Evolutionary conservation across 495 filamentous ascomycete species (phyloP).

Genomic region (Talaromyces proteolyticus): DNA sequence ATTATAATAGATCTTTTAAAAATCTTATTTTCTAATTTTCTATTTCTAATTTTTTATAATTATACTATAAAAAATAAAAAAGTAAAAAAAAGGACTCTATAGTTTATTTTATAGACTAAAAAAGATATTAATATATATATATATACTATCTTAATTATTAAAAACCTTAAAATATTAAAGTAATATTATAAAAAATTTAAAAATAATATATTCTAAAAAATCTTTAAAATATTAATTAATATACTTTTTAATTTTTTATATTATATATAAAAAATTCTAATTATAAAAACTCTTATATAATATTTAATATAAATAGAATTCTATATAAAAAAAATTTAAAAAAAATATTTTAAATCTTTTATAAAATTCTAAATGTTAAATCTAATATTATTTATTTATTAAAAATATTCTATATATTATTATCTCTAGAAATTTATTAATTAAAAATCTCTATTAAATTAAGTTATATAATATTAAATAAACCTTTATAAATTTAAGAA

Average conservation of each 20-base stretch:
- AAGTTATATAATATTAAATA: conserved; percentile 8
- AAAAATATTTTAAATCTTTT: conserved; percentile 3
- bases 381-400: conserved; percentile 7
- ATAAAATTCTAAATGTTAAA: conserved; percentile 1
- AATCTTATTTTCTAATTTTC: no score
- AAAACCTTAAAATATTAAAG: conserved; percentile 1
- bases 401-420: conserved; percentile 1
- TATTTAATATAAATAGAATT: neutral
- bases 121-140: conserved; percentile 6
- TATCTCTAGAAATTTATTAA: conserved; percentile 10
- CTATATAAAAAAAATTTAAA: conserved; percentile 5
- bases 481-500: neutral
- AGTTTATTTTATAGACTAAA: neutral
- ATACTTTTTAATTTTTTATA: neutral
- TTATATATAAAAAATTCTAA: conserved; percentile 4
- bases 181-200: conserved; percentile 2
- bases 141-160: conserved; percentile 5
- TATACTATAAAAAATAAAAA: no score
- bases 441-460: conserved; percentile 7
- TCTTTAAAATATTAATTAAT: neutral
- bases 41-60: no score
- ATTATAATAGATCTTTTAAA: no score
- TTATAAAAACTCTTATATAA: neutral
- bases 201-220: conserved; percentile 7
- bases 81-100: no score